Conservation (phyloP, 1,139 yeast species). For the Sugiyamaella pinicola region DNA sequence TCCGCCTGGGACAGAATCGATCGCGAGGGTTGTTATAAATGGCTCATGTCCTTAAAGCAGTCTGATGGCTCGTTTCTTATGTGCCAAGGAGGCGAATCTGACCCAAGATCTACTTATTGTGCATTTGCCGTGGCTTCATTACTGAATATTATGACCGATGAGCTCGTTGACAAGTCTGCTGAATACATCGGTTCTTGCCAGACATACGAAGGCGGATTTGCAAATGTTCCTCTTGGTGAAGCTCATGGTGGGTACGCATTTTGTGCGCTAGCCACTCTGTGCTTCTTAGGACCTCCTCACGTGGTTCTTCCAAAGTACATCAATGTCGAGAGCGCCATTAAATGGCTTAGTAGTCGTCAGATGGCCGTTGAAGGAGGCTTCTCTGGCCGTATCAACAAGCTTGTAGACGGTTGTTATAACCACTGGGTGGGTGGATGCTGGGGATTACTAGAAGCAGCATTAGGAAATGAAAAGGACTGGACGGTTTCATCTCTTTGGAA, state of each 20-base stretch:
- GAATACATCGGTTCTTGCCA: conserved; percentile 75
- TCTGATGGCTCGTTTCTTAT: conserved; percentile 73
- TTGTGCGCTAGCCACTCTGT: conserved; percentile 79
- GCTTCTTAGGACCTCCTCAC: conserved; percentile 48
- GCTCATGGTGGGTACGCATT: conserved; percentile 98
- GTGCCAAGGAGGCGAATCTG: conserved; percentile 81
- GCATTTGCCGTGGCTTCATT: conserved; percentile 75
- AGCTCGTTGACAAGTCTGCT: conserved; percentile 55
- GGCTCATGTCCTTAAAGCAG: conserved; percentile 69
- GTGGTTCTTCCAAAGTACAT: conserved; percentile 36
- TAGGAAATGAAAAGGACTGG: conserved; percentile 33
- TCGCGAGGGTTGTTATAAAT: conserved; percentile 52
- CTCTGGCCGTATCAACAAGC: conserved; percentile 85
- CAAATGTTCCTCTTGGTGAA: conserved; percentile 72
- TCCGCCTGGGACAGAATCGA: conserved; percentile 51
- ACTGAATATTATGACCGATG: conserved; percentile 63
- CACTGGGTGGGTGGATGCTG: conserved; percentile 91
- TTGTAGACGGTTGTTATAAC: conserved; percentile 95
- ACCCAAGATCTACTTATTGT: conserved; percentile 85
- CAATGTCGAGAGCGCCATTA: conserved; percentile 35
- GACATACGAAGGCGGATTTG: conserved; percentile 94
- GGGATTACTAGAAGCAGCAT: conserved; percentile 61
- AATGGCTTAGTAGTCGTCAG: conserved; percentile 78
- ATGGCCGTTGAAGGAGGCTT: conserved; percentile 77
- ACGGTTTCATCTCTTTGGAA: conserved; percentile 42